Base-by-base conservation (phyloP, 805 yeast species). In the Helenozyma rhizophorensis region DNA sequence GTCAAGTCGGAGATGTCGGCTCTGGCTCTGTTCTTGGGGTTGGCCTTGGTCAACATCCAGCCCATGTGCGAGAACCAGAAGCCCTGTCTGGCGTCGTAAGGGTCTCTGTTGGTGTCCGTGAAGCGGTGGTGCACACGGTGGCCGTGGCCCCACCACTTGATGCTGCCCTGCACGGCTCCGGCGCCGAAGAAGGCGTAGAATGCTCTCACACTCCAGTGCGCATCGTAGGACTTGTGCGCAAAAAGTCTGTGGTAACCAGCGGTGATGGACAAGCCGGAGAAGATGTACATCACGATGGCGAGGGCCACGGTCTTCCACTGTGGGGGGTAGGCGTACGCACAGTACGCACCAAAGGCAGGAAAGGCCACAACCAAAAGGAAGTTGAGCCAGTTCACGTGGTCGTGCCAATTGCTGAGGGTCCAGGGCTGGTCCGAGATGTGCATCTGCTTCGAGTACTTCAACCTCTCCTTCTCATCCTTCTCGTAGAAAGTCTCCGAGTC, bases 71-170 rank as follows among this genome's bases (percentile, higher is more conserved):
- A 76, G 54, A 72, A 84, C 87, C 89, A 83, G 58, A 83, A 78
- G 12, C 94, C 94, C 51, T 68, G 69, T 65, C 89, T 74, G 13
- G 94, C 93, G 55, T 84, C 93, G 54, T 83, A 84, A 32, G 94
- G 94, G 59, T 84, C 94, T 67, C 90, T 76, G 36, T 60, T 48
- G 17, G 93, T 84, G 61, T 84, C 94, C 4, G 93, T 83, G 62
- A 82, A 84, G 66, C 94, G 73, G 64, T 84, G 94, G 58, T 84
- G 94, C 36, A 83, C 72, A 73, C 94, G 75, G 62, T 84, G 94
- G 32, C 83, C 73, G 56, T 83, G 93, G 29, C 82, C 76, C 94
- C 94, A 84, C 93, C 93, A 83, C 60, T 83, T 83, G 58, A 83
- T 78, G 25, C 90, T 82, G 45, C 94, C 94, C 58, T 83, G 88